A percentile compares a stretch with the other conserved stretches of the same genome.
Conservation (phyloP, 805 yeast genomes). For the Candida maesae region DNA sequence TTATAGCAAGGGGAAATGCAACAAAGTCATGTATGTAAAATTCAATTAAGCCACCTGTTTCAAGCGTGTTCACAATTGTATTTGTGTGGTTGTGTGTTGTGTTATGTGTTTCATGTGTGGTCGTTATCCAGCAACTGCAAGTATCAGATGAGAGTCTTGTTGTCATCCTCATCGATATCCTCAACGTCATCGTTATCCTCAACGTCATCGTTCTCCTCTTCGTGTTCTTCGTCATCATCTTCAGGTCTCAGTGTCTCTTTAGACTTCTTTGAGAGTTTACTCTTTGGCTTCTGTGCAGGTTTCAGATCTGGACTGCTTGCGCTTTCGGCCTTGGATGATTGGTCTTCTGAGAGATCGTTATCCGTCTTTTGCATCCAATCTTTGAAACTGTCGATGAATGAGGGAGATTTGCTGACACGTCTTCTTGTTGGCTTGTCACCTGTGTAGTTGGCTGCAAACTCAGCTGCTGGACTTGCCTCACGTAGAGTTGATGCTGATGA, state of each 20-base stretch:
- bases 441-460: constrained; percentile 54
- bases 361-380: constrained; percentile 34
- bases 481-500: neutral
- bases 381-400: constrained; percentile 29
- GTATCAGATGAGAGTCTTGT: constrained; percentile 12
- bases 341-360: constrained; percentile 12
- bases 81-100: no score
- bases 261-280: constrained; percentile 1
- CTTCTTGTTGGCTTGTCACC: constrained; percentile 43
- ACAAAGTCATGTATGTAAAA: no score
- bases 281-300: constrained; percentile 3
- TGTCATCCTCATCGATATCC: constrained; percentile 12
- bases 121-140: neutral
- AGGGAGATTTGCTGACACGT: constrained; percentile 18
- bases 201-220: no score
- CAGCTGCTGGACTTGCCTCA: constrained; percentile 15
- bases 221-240: constrained; percentile 3
- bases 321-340: constrained; percentile 8
- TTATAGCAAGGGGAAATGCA: no score
- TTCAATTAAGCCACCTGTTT: no score
- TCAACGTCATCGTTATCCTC: constrained; percentile 6
- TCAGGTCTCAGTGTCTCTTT: constrained; percentile 5
- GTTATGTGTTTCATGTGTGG: no score
- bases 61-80: no score
- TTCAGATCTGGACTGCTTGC: constrained; percentile 12